Base-by-base conservation (phyloP, 2,329 filamentous ascomycete species). In the Magnaporthiopsis rhizophila region DNA sequence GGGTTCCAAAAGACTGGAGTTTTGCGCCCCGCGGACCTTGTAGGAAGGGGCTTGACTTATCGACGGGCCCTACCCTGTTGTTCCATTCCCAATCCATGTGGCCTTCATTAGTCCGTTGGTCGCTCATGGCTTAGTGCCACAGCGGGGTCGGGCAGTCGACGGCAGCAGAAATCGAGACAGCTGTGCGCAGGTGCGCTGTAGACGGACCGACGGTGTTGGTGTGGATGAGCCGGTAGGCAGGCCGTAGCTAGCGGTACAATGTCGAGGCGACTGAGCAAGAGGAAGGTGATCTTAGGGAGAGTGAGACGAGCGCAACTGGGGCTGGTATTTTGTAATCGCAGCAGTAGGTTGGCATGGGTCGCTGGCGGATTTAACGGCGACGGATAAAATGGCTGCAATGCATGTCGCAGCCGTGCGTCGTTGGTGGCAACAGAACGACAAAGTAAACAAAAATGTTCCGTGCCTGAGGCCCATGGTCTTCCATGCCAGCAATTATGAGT, bases 51-150 rank as follows among this genome's bases (percentile, higher is more conserved):
- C 85, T 87, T 12, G 83, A 84, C 24, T 80, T 80, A 74, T 88
- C 86, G 66, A 85, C 74, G 24, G 84, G 85, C 1, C 81, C 84
- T 61, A 77, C 74, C 66, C 78, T 80, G 69, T 87, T 81, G 69
- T 87, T 81, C 72, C 86, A 88, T 72, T 88, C 84, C 83, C 84
- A 89, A 69, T 88, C 86, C 86, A 89, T 89, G 67, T 79, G 85
- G 66, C 83, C 79, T 74, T 88, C 85, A 67, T 78, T 82, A 2
- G 81, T 85, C 69, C 86, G 79, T 68, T 79, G 79, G 64, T 84
- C 56, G 24, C 24, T 66, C 69, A 70, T 79, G 80, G 66, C 13
- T 15, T 15, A 38, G 13, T 13, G 36, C 36, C 36, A 38, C 50
- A 26, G 28, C 61, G 18, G 28, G 21, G 24, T 34, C 30, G 28